These are phyloP conservation scores for Dalbergia oliveri DNA, from an alignment of 306 rosid species.

Conservation along the genomic window DNA sequence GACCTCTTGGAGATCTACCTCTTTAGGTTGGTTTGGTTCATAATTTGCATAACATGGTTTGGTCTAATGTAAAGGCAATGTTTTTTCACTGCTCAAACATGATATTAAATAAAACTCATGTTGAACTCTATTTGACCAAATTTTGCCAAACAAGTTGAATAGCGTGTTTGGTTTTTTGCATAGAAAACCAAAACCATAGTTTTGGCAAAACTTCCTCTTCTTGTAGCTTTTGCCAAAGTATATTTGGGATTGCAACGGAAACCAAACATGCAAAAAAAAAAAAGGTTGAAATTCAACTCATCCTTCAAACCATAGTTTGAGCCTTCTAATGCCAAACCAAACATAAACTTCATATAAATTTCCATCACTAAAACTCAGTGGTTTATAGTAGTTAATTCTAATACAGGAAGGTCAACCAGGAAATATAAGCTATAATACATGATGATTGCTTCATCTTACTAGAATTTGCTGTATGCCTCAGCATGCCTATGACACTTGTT, in stretches of 20 bases:
- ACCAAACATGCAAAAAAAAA: too few relatives aligned
- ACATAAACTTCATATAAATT: not conserved
- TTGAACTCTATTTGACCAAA: not conserved
- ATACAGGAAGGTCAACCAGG: slow-evolving; percentile 21
- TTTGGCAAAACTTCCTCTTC: too few relatives aligned
- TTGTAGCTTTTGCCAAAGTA: too few relatives aligned
- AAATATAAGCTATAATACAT: slow-evolving; percentile 1
- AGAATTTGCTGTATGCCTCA: slow-evolving; percentile 26
- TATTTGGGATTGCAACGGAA: too few relatives aligned
- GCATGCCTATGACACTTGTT: not conserved
- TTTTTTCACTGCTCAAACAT: too few relatives aligned
- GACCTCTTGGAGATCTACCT: slow-evolving; percentile 14
- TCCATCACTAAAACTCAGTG: not conserved
- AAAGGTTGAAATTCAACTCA: not conserved
- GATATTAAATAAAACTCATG: not conserved
- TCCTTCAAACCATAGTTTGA: not conserved
- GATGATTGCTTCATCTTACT: slow-evolving; percentile 8
- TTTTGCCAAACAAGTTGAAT: too few relatives aligned
- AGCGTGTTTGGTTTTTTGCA: too few relatives aligned
- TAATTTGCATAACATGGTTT: too few relatives aligned
- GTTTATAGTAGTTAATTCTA: slow-evolving; percentile 19
- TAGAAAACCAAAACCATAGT: too few relatives aligned
- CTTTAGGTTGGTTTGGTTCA: not conserved
- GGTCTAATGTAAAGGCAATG: too few relatives aligned
- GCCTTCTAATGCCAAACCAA: too few relatives aligned